phyloP scores from a whole-genome alignment of 2,329 filamentous ascomycete genomes.

The Mariannaea elegans region DNA sequence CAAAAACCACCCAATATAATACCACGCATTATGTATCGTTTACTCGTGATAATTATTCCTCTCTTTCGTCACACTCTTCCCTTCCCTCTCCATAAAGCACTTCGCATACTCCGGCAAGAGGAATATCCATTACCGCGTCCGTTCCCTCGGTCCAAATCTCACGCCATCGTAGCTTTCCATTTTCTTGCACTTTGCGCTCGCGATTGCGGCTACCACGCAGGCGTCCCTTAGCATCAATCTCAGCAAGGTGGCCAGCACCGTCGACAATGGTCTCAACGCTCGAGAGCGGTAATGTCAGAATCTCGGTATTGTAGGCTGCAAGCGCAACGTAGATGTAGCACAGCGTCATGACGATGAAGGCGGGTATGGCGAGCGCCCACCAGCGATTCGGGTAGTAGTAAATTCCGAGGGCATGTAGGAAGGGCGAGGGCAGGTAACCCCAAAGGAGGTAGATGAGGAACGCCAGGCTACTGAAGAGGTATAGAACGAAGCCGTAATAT shows the following conservation, averaged over 20 bases:
- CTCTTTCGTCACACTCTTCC: constrained; percentile 38
- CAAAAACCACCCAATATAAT: too few relatives aligned
- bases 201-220: constrained; percentile 50
- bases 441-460: constrained; percentile 81
- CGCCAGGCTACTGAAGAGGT: constrained; percentile 84
- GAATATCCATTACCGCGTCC: constrained; percentile 97
- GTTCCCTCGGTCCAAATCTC: constrained; percentile 90
- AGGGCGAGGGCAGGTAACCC: constrained; percentile 91
- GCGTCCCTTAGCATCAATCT: constrained; percentile 76
- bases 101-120: constrained; percentile 93
- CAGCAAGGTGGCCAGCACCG: constrained; percentile 85
- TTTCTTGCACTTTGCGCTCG: constrained; percentile 48
- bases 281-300: constrained; percentile 81
- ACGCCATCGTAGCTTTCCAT: constrained; percentile 72
- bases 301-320: constrained; percentile 88
- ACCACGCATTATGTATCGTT: neutral
- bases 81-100: constrained; percentile 80
- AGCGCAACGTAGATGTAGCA: constrained; percentile 95
- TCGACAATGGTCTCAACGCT: constrained; percentile 92
- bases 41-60: constrained; percentile 17
- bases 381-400: constrained; percentile 97
- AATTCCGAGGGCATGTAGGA: constrained; percentile 91
- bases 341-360: constrained; percentile 87
- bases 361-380: constrained; percentile 94
- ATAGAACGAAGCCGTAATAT: constrained; percentile 98